Conservation (phyloP, 306 rosid species). For the Castanea sativa region DNA sequence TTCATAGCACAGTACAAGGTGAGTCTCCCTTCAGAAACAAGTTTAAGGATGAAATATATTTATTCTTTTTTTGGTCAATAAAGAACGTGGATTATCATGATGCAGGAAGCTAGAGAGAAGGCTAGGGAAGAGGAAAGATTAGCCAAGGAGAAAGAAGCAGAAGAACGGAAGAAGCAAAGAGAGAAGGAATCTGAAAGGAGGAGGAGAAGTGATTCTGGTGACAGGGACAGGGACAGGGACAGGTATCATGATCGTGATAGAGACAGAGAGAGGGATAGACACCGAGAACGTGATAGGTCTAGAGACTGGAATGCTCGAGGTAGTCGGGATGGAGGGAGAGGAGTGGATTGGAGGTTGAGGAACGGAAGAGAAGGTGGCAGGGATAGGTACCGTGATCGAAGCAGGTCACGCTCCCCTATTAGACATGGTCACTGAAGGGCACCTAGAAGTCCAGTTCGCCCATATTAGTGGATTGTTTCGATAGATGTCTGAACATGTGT, state of each 20-base stretch:
- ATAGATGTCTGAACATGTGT: slow-evolving; percentile 76
- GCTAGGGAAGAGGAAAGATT: slow-evolving; percentile 79
- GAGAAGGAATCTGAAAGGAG: slow-evolving; percentile 73
- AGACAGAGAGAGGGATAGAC: slow-evolving; percentile 71
- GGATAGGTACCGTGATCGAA: slow-evolving; percentile 70
- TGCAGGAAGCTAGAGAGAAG: slow-evolving; percentile 81
- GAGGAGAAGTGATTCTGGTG: slow-evolving; percentile 72
- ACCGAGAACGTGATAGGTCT: slow-evolving; percentile 73
- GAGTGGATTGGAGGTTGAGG: slow-evolving; percentile 63
- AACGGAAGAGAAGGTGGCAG: slow-evolving; percentile 85
- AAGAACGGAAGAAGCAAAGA: slow-evolving; percentile 77
- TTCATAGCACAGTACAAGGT: slow-evolving; percentile 86
- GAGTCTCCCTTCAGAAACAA: slow-evolving; percentile 14
- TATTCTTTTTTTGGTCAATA: slow-evolving; percentile 1
- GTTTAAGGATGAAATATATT: slow-evolving; percentile 4
- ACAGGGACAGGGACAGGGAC: slow-evolving; percentile 79
- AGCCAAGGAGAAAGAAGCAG: slow-evolving; percentile 83
- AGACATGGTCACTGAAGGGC: slow-evolving; percentile 69
- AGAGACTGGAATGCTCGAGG: slow-evolving; percentile 74
- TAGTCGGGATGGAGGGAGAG: slow-evolving; percentile 72
- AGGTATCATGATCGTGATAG: slow-evolving; percentile 61
- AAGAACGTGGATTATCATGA: slow-evolving; percentile 16
- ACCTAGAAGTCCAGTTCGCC: slow-evolving; percentile 71
- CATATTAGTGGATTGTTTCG: slow-evolving; percentile 62
- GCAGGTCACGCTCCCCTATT: slow-evolving; percentile 91